Percentiles rank a stretch among this genome's conserved stretches.
These are phyloP conservation scores for Alternaria longipes DNA, from an alignment of 2,329 filamentous ascomycete genomes.

Conservation along the genomic window DNA sequence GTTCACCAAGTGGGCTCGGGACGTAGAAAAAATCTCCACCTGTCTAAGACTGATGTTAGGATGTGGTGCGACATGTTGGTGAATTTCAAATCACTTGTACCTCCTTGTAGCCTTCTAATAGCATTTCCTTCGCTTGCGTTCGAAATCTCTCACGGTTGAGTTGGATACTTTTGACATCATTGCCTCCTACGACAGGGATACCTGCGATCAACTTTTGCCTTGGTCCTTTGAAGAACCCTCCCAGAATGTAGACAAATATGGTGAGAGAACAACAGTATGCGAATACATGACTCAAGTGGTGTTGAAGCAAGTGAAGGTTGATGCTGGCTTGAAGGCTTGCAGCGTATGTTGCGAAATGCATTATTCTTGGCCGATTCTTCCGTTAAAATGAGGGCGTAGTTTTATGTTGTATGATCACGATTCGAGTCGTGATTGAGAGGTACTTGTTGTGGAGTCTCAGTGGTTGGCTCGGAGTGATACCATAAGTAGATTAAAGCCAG, in stretches of 20 bases:
- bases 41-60: not conserved
- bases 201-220: not conserved
- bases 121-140: conserved; percentile 1
- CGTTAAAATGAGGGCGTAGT: not conserved
- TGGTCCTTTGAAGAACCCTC: not conserved
- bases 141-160: not conserved
- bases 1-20: not conserved
- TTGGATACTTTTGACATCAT: conserved; percentile 1
- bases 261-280: not conserved
- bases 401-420: not conserved
- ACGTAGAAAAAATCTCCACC: not conserved
- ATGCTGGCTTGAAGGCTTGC: not conserved
- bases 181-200: not conserved
- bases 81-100: not conserved
- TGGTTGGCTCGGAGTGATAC: not conserved
- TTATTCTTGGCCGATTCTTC: not conserved
- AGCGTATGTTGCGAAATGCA: not conserved
- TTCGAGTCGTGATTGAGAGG: not conserved
- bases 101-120: conserved; percentile 1
- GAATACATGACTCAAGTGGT: not conserved
- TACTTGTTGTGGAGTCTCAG: not conserved
- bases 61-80: not conserved
- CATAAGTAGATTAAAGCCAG: not conserved
- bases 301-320: not conserved
- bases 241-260: not conserved